These are phyloP conservation scores for Anastatica hierochuntica DNA, from an alignment of 345 rosid genomes.

Conservation along the genomic window DNA sequence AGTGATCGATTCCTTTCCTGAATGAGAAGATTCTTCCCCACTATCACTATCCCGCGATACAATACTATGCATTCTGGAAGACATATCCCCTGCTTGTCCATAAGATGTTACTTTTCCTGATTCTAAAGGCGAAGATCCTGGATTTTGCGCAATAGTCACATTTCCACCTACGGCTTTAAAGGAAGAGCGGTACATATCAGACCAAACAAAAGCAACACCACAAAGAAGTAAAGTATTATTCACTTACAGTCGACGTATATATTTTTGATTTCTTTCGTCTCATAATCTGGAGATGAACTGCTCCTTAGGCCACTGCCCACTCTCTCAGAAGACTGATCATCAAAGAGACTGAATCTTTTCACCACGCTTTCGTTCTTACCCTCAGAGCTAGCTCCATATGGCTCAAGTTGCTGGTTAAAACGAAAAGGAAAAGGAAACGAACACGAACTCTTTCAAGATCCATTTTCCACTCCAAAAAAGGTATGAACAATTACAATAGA, in stretches of 20 bases:
- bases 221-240: background rate
- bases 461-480: background rate
- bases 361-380: conserved; percentile 33
- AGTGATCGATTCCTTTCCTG: conserved; percentile 48
- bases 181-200: conserved; percentile 19
- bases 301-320: conserved; percentile 33
- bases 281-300: conserved; percentile 54
- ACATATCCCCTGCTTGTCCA: conserved; percentile 36
- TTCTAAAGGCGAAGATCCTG: conserved; percentile 30
- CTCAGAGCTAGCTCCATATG: conserved; percentile 45
- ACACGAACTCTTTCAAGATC: background rate
- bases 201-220: conserved; percentile 4
- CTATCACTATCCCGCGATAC: conserved; percentile 34
- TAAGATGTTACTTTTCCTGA: conserved; percentile 17
- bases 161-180: conserved; percentile 59
- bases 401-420: conserved; percentile 55
- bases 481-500: background rate
- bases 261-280: conserved; percentile 75
- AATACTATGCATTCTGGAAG: conserved; percentile 28
- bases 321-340: conserved; percentile 37
- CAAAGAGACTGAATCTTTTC: conserved; percentile 33
- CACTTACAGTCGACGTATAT: conserved; percentile 92
- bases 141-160: conserved; percentile 33
- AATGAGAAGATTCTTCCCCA: conserved; percentile 38
- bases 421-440: background rate